Percentiles rank a stretch among this genome's conserved stretches.
Conservation (phyloP, 805 yeast genomes). For the Pichia cephalocereana region DNA sequence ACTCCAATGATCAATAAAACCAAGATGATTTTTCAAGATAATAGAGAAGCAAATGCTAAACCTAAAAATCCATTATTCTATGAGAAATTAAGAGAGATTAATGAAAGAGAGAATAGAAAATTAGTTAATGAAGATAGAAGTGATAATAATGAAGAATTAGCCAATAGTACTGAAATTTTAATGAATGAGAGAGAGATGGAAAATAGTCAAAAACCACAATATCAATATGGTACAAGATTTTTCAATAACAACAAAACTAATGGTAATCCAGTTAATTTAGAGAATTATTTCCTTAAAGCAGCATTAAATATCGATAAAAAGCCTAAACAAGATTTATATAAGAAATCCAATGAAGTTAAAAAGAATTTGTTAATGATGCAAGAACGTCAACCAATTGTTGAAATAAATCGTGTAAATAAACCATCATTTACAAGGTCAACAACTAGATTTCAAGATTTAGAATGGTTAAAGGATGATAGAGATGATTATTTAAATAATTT, state of each 20-base stretch:
- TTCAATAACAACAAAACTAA: conserved; percentile 4
- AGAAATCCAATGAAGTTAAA: background rate
- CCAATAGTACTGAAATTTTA: background rate
- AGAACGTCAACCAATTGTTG: background rate
- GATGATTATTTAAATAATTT: conserved; percentile 24
- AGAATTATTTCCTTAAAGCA: conserved; percentile 11
- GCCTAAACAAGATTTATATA: conserved; percentile 1
- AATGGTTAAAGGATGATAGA: conserved; percentile 24
- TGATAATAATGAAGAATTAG: background rate
- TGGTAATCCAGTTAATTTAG: conserved; percentile 5
- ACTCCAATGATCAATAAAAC: conserved; percentile 1
- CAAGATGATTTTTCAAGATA: background rate
- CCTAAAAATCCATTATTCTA: conserved; percentile 2
- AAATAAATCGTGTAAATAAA: background rate
- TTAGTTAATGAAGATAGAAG: background rate
- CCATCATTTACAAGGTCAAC: conserved; percentile 16
- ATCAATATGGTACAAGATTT: conserved; percentile 23
- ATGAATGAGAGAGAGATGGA: no score
- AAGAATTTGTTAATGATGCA: background rate
- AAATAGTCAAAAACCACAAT: background rate
- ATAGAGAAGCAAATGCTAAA: background rate
- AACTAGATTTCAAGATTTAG: conserved; percentile 21
- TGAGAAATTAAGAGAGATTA: background rate
- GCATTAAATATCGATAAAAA: background rate
- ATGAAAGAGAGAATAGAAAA: background rate